phyloP scores from a whole-genome alignment of 2,329 filamentous ascomycete species.

The Tolypocladium cylindrosporum region DNA sequence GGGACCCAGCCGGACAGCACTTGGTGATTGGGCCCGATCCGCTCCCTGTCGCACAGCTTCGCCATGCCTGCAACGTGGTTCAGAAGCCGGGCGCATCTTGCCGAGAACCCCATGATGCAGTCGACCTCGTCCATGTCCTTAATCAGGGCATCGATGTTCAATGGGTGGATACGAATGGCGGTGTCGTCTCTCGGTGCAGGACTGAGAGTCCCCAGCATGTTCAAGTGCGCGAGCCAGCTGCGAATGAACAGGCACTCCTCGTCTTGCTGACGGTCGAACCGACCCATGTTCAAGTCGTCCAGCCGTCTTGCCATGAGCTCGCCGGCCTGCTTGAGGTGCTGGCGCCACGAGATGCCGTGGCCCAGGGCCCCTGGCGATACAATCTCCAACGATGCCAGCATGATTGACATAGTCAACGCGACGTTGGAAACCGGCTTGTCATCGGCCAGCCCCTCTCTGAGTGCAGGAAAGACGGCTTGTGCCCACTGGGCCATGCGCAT shows the following conservation, averaged over 20 bases:
- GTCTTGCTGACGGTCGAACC: conserved; percentile 36
- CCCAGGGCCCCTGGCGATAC: conserved; percentile 75
- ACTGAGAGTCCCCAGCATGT: conserved; percentile 64
- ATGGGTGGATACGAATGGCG: not conserved
- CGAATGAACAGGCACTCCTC: conserved; percentile 63
- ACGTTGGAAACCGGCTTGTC: conserved; percentile 57
- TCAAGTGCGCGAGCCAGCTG: conserved; percentile 77
- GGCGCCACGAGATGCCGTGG: conserved; percentile 72
- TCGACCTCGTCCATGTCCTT: conserved; percentile 54
- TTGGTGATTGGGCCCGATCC: conserved; percentile 40
- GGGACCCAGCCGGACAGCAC: conserved; percentile 46
- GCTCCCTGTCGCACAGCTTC: conserved; percentile 54
- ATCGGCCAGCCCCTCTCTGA: conserved; percentile 56
- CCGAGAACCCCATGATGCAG: conserved; percentile 57
- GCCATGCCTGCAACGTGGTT: conserved; percentile 63
- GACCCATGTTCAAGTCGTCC: conserved; percentile 16
- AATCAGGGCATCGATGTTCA: not conserved
- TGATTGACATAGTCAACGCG: conserved; percentile 71
- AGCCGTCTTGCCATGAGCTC: conserved; percentile 60
- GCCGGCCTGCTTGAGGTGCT: conserved; percentile 65
- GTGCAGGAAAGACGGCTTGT: conserved; percentile 63
- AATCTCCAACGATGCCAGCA: conserved; percentile 76
- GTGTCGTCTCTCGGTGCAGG: conserved; percentile 32
- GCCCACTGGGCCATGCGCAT: conserved; percentile 76
- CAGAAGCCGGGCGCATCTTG: conserved; percentile 68